These are phyloP conservation scores for Suillus bovinus DNA, from an alignment of 768 basidiomycete species.

Conservation along the genomic window DNA sequence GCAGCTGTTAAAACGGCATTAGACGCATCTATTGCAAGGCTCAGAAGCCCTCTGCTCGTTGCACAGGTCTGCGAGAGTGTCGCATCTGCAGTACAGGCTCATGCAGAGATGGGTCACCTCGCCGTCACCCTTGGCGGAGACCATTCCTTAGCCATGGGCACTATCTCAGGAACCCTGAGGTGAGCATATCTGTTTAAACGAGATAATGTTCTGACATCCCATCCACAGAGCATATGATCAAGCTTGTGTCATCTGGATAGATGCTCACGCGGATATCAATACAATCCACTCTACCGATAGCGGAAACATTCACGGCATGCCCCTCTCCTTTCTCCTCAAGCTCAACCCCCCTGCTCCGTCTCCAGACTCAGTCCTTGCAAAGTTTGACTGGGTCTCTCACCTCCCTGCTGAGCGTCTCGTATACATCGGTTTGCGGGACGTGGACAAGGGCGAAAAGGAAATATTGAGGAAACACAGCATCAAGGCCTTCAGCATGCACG, in stretches of 20 bases:
- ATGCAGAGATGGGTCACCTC: slow-evolving; percentile 76
- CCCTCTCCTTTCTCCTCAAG: slow-evolving; percentile 87
- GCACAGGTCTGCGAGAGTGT: slow-evolving; percentile 81
- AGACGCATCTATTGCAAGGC: slow-evolving; percentile 74
- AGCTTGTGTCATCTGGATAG: slow-evolving; percentile 92
- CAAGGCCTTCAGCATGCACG: slow-evolving; percentile 91
- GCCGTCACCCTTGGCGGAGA: slow-evolving; percentile 95
- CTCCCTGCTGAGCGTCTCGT: slow-evolving; percentile 78
- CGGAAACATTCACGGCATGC: slow-evolving; percentile 98
- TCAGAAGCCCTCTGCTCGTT: slow-evolving; percentile 91
- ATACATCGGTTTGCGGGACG: slow-evolving; percentile 96
- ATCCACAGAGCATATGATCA: slow-evolving; percentile 63
- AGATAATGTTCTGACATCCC: slow-evolving; percentile 10
- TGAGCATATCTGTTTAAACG: slow-evolving; percentile 31
- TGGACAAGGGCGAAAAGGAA: slow-evolving; percentile 86
- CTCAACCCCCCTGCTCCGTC: slow-evolving; percentile 35
- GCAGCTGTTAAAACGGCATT: background rate
- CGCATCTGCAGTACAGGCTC: slow-evolving; percentile 70
- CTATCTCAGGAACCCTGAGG: slow-evolving; percentile 87
- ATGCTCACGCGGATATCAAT: slow-evolving; percentile 98
- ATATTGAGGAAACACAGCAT: slow-evolving; percentile 81
- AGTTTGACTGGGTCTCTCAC: slow-evolving; percentile 59
- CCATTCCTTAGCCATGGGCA: slow-evolving; percentile 94
- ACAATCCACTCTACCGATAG: slow-evolving; percentile 79
- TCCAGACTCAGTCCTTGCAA: slow-evolving; percentile 10